Evolutionary conservation across 148 eudicot genomes (phyloP).

Genomic region (Hydrangea macrophylla): DNA sequence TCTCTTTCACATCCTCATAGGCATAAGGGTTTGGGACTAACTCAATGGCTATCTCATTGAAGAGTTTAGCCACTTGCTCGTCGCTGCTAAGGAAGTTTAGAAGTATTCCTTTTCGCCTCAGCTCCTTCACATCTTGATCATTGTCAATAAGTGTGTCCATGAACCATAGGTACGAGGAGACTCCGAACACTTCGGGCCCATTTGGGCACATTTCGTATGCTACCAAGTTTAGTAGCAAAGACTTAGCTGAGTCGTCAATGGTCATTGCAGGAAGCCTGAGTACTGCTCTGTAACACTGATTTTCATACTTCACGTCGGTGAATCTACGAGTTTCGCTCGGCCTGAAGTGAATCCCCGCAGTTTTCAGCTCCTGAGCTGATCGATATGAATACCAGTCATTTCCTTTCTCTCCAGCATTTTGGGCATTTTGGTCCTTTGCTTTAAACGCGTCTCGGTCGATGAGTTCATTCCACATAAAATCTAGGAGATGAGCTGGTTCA

Average conservation of each 20-base stretch:
- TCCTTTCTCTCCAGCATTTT: not conserved
- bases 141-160: not conserved
- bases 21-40: not conserved
- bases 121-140: constrained; percentile 10
- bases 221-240: constrained; percentile 4
- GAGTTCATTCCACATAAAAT: not conserved
- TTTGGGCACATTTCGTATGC: constrained; percentile 11
- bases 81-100: constrained; percentile 5
- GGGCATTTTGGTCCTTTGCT: not conserved
- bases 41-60: constrained; percentile 4
- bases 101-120: not conserved
- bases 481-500: not conserved
- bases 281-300: no score
- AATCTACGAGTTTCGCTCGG: not conserved
- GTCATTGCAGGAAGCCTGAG: constrained; percentile 7
- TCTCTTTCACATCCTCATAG: not conserved
- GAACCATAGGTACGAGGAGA: not conserved
- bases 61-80: not conserved
- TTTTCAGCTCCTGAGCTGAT: not conserved
- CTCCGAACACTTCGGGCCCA: not conserved
- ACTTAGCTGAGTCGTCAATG: constrained; percentile 11
- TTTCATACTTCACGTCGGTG: not conserved
- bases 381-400: not conserved
- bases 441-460: not conserved
- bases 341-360: constrained; percentile 2